Conservation (phyloP, 208 protist species). For the Crithidia mellificae region DNA sequence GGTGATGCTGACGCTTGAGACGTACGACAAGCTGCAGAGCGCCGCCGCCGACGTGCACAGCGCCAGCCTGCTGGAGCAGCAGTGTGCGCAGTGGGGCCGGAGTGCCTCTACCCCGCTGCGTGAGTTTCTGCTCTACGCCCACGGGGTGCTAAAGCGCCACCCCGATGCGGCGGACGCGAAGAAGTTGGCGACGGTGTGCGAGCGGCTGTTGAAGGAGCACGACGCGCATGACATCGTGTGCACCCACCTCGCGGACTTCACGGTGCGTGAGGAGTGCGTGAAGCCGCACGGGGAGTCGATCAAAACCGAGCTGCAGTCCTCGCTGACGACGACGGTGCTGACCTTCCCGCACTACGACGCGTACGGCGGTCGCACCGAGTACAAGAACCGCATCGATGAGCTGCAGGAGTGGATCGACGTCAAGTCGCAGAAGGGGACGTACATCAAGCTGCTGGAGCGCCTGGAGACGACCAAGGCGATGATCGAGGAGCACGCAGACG, state of each 20-base stretch:
- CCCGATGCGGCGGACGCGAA: slow-evolving; percentile 9
- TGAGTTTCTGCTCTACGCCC: slow-evolving; percentile 28
- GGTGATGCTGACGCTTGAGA: slow-evolving; percentile 60
- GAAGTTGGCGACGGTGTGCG: slow-evolving; percentile 35
- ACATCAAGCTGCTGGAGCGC: slow-evolving; percentile 62
- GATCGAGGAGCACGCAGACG: slow-evolving; percentile 67
- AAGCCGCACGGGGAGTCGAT: slow-evolving; percentile 58
- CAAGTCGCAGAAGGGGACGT: slow-evolving; percentile 71
- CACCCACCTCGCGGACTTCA: slow-evolving; percentile 74
- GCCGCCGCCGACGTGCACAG: slow-evolving; percentile 44
- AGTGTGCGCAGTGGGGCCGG: slow-evolving; percentile 45
- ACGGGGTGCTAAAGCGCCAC: slow-evolving; percentile 21
- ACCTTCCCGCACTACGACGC: slow-evolving; percentile 51
- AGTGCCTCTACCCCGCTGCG: slow-evolving; percentile 25
- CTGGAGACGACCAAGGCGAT: slow-evolving; percentile 55
- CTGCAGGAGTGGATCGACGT: slow-evolving; percentile 84
- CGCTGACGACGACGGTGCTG: slow-evolving; percentile 57
- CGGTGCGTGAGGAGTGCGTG: slow-evolving; percentile 73
- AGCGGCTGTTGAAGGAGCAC: slow-evolving; percentile 49
- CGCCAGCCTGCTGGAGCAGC: slow-evolving; percentile 42
- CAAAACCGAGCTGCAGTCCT: slow-evolving; percentile 56
- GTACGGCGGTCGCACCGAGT: slow-evolving; percentile 55
- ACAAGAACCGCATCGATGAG: slow-evolving; percentile 70
- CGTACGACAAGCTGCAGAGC: slow-evolving; percentile 62
- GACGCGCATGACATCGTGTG: slow-evolving; percentile 52